phyloP scores from a whole-genome alignment of 148 eudicot genomes.

The Rhododendron kiyosumense region DNA sequence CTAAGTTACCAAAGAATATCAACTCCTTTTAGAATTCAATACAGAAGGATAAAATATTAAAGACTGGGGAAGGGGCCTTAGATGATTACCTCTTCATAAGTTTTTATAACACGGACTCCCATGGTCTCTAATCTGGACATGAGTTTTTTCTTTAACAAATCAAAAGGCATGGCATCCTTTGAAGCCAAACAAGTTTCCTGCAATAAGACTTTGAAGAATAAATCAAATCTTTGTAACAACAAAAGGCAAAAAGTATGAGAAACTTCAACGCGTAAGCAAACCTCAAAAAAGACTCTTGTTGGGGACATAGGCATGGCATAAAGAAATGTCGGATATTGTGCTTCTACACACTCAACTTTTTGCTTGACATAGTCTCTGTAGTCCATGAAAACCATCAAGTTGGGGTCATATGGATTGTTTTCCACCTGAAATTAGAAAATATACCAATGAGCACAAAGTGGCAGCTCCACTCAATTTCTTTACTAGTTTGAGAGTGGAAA shows the following conservation, averaged over 20 bases:
- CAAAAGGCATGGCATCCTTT: conserved; percentile 96
- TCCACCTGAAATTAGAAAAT: conserved; percentile 59
- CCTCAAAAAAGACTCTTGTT: conserved; percentile 94
- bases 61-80: not conserved
- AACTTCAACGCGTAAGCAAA: conserved; percentile 19
- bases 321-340: conserved; percentile 86
- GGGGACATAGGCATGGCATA: conserved; percentile 96
- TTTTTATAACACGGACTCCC: conserved; percentile 65
- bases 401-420: conserved; percentile 82
- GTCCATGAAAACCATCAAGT: conserved; percentile 97
- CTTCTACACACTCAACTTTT: conserved; percentile 44
- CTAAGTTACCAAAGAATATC: not conserved
- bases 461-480: not conserved
- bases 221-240: not conserved
- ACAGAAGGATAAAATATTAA: not conserved
- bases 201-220: conserved; percentile 4
- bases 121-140: conserved; percentile 74
- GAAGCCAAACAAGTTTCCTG: conserved; percentile 99
- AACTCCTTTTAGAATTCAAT: not conserved
- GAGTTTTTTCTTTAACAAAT: conserved; percentile 74
- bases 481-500: not conserved
- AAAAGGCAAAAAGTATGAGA: not conserved
- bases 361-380: conserved; percentile 70
- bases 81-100: conserved; percentile 77
- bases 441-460: not conserved